Percentiles rank a stretch among this genome's conserved stretches.
Evolutionary conservation across 1,284 basidiomycete species (phyloP).

Genomic region (Fomitiporia mediterranea): DNA sequence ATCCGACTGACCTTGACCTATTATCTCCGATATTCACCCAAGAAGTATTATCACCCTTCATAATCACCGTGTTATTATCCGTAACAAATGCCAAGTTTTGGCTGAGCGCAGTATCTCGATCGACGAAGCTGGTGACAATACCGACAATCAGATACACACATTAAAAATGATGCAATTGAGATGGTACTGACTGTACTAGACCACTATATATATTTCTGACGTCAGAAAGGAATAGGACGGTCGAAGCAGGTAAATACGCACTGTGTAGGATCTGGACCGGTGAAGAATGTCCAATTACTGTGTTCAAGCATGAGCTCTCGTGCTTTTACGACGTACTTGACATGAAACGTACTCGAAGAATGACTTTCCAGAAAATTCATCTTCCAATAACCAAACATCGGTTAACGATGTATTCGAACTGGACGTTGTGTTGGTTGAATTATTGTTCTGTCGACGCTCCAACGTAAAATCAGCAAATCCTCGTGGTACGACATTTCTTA

Average conservation of each 20-base stretch:
- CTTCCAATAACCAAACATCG: constrained; percentile 17
- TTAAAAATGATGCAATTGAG: neutral
- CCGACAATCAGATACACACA: constrained; percentile 2
- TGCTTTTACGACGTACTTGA: neutral
- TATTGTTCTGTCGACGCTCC: neutral
- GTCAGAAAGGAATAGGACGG: constrained; percentile 20
- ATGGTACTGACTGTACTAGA: constrained; percentile 48
- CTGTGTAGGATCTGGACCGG: constrained; percentile 60
- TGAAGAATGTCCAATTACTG: constrained; percentile 42
- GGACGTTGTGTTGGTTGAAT: constrained; percentile 12
- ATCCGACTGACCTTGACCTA: constrained; percentile 48
- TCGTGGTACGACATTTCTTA: constrained; percentile 1
- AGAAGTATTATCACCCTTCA: constrained; percentile 68
- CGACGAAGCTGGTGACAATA: constrained; percentile 43
- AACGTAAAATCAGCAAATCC: neutral
- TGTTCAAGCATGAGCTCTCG: neutral
- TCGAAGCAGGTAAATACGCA: constrained; percentile 31
- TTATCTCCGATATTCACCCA: constrained; percentile 45
- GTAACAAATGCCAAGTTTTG: constrained; percentile 48
- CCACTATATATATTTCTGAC: constrained; percentile 40
- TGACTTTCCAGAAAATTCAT: constrained; percentile 15
- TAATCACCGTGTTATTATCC: constrained; percentile 55
- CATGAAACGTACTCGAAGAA: constrained; percentile 19
- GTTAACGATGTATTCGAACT: neutral
- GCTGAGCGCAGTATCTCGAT: constrained; percentile 42